phyloP scores from a whole-genome alignment of 495 filamentous ascomycete genomes.

The Pyrenula aspistea region DNA sequence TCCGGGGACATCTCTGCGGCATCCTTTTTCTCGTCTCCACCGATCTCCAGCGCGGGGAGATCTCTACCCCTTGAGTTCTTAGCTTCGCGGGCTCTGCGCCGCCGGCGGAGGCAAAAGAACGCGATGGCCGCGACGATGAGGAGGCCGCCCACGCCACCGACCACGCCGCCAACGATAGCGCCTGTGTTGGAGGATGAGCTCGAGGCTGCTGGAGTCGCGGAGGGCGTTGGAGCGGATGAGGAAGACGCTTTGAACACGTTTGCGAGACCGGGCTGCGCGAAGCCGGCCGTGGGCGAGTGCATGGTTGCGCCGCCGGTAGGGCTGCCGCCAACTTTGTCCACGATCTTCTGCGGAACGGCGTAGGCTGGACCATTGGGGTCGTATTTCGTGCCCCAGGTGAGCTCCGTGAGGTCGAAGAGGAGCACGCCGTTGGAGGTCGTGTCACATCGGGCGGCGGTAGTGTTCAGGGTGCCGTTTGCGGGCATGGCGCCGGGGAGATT shows the following conservation, averaged over 20 bases:
- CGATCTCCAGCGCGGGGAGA: background rate
- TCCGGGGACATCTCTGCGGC: background rate
- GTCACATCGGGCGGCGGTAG: background rate
- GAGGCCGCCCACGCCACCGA: conserved; percentile 11
- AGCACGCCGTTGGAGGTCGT: conserved; percentile 11
- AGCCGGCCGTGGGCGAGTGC: conserved; percentile 7
- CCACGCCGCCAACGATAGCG: conserved; percentile 13
- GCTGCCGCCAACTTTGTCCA: conserved; percentile 11
- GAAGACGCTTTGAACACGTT: conserved; percentile 3
- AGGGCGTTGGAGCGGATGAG: background rate
- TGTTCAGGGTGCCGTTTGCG: background rate
- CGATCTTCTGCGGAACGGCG: conserved; percentile 11
- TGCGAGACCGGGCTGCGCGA: conserved; percentile 8
- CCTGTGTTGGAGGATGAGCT: conserved; percentile 7
- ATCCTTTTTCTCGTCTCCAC: background rate
- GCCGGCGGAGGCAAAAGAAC: conserved; percentile 1
- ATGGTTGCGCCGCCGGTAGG: conserved; percentile 8
- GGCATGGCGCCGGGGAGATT: background rate
- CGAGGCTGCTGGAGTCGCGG: background rate
- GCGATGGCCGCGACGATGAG: background rate
- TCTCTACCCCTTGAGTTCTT: background rate
- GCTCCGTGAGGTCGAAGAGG: conserved; percentile 16
- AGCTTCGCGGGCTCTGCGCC: background rate
- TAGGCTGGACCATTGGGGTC: conserved; percentile 10
- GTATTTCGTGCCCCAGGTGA: conserved; percentile 21